These are phyloP conservation scores for Leccinum uliginosum DNA, from an alignment of 768 basidiomycete genomes.

Conservation along the genomic window DNA sequence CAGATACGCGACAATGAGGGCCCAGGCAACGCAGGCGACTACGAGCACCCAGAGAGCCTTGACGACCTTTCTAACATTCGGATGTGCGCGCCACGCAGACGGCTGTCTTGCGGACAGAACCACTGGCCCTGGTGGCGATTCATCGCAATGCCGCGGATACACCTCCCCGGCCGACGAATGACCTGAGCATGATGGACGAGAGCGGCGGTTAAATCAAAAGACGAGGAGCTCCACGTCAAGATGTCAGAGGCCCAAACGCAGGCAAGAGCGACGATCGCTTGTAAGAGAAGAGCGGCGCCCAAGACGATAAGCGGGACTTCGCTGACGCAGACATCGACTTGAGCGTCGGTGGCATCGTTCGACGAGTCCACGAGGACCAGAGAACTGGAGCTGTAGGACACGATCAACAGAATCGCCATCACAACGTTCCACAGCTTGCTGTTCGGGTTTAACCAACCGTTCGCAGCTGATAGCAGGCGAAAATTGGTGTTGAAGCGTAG, in stretches of 20 bases:
- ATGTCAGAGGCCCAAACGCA: constrained; percentile 21
- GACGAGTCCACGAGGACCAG: constrained; percentile 20
- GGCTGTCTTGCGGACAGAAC: constrained; percentile 15
- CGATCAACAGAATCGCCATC: constrained; percentile 28
- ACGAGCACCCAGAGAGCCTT: constrained; percentile 22
- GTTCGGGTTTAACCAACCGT: constrained; percentile 20
- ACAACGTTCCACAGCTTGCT: constrained; percentile 18
- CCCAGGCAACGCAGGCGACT: constrained; percentile 20
- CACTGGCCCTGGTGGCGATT: constrained; percentile 4
- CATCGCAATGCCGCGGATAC: constrained; percentile 24
- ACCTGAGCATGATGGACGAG: constrained; percentile 28
- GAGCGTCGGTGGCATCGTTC: not conserved
- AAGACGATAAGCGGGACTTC: constrained; percentile 28
- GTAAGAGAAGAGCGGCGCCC: constrained; percentile 21
- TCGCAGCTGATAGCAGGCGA: constrained; percentile 24
- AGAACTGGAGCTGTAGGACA: constrained; percentile 27
- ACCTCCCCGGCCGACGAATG: constrained; percentile 12
- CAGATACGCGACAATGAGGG: constrained; percentile 7
- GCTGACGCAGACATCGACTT: constrained; percentile 18
- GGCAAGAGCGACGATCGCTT: constrained; percentile 23
- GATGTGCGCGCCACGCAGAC: constrained; percentile 27
- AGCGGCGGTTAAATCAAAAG: constrained; percentile 30
- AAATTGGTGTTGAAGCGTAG: constrained; percentile 29
- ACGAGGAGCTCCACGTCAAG: constrained; percentile 31
- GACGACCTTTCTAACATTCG: constrained; percentile 20